A percentile compares a stretch with the other conserved stretches of the same genome.
Conservation (phyloP, 1,284 basidiomycete species). For the Ustilago cynodontis region DNA sequence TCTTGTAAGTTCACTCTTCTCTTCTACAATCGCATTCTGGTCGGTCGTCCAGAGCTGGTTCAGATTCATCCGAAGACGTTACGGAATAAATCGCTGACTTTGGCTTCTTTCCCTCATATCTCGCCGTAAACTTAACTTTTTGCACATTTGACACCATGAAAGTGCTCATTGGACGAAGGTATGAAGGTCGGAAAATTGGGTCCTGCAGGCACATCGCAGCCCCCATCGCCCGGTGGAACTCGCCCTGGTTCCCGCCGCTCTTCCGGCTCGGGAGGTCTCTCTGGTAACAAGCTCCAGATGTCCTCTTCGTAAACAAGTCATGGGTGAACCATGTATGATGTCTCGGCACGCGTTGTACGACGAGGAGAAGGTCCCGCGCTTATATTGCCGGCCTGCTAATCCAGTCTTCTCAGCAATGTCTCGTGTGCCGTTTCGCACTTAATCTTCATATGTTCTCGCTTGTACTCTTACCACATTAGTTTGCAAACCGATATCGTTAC, state of each 20-base stretch:
- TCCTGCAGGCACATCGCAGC: slow-evolving; percentile 65
- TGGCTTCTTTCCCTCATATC: background rate
- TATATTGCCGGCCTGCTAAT: background rate
- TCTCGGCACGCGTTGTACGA: background rate
- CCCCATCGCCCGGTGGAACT: slow-evolving; percentile 59
- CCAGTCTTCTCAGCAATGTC: background rate
- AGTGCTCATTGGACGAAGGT: slow-evolving; percentile 33
- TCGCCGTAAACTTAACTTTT: too few relatives aligned
- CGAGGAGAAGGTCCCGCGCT: slow-evolving; percentile 4
- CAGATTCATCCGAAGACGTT: too few relatives aligned
- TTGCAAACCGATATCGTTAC: slow-evolving; percentile 14
- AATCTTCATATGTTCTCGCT: slow-evolving; percentile 9
- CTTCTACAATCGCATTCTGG: too few relatives aligned
- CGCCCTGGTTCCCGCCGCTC: slow-evolving; percentile 63
- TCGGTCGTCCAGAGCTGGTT: too few relatives aligned
- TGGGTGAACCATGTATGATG: slow-evolving; percentile 6
- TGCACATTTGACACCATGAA: too few relatives aligned
- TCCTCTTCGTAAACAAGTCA: slow-evolving; percentile 34
- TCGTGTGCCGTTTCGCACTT: background rate
- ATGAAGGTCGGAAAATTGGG: slow-evolving; percentile 68
- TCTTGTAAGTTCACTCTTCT: slow-evolving; percentile 16
- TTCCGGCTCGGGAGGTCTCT: slow-evolving; percentile 61
- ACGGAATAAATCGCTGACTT: too few relatives aligned
- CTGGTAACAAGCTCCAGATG: slow-evolving; percentile 65
- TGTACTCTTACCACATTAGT: slow-evolving; percentile 7